These are phyloP conservation scores for Hygrophila difformis DNA, from an alignment of 257 asterid genomes.

Conservation along the genomic window DNA sequence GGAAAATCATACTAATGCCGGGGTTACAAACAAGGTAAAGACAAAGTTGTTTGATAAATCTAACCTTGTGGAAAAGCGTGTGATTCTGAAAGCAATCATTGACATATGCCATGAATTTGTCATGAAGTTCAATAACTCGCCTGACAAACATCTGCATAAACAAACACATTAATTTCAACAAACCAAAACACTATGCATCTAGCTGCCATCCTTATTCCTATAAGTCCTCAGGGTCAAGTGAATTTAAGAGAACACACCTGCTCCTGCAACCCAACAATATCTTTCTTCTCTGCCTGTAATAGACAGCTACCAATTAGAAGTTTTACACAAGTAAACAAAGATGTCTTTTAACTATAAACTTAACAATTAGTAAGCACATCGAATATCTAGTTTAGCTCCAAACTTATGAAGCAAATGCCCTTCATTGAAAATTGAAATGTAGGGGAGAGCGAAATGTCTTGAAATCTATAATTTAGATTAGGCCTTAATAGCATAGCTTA, in stretches of 20 bases:
- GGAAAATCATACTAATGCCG: conserved; percentile 10
- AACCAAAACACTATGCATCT: conserved; percentile 7
- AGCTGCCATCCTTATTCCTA: too few relatives aligned
- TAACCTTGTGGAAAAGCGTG: conserved; percentile 95
- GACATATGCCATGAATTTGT: conserved; percentile 88
- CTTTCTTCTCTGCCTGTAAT: conserved; percentile 70
- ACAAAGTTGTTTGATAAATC: conserved; percentile 16
- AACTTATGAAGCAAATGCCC: too few relatives aligned
- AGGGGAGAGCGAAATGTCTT: too few relatives aligned
- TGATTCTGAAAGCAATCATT: conserved; percentile 75
- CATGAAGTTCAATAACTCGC: conserved; percentile 83
- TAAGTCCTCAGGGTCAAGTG: too few relatives aligned
- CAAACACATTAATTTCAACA: conserved; percentile 16
- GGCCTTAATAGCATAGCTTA: too few relatives aligned
- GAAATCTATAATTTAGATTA: too few relatives aligned
- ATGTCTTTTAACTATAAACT: too few relatives aligned
- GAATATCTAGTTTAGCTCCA: too few relatives aligned
- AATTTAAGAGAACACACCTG: conserved; percentile 36
- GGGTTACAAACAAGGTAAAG: conserved; percentile 7
- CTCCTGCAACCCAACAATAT: conserved; percentile 75
- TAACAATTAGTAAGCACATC: too few relatives aligned
- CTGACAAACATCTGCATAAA: conserved; percentile 70
- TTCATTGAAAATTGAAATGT: too few relatives aligned
- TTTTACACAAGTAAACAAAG: too few relatives aligned
- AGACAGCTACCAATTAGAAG: conserved; percentile 10